Percentiles rank a stretch among this genome's conserved stretches.
These are phyloP conservation scores for Raffaelea albimanens DNA, from an alignment of 2,329 filamentous ascomycete species.

Conservation along the genomic window DNA sequence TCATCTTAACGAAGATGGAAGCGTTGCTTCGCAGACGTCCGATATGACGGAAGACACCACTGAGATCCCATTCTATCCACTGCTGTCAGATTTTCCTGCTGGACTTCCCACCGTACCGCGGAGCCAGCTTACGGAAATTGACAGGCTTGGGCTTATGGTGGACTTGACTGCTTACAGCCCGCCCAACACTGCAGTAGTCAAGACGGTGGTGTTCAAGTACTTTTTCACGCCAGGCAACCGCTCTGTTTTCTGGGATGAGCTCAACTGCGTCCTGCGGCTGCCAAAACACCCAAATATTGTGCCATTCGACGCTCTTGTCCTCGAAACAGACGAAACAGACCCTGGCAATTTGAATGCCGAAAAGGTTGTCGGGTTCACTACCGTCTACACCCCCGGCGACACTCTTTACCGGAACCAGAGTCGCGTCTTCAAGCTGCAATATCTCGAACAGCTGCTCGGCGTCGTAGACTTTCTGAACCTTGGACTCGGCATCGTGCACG, in stretches of 20 bases:
- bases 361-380: conserved; percentile 15
- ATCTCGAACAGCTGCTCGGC: conserved; percentile 24
- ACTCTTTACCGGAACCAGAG: conserved; percentile 19
- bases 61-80: neutral
- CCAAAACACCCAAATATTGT: conserved; percentile 1
- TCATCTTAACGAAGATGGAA: neutral
- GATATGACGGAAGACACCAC: neutral
- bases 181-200: neutral
- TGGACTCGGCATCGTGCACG: conserved; percentile 25
- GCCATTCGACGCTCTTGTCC: conserved; percentile 11
- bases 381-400: conserved; percentile 22
- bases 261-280: neutral
- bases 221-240: neutral
- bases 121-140: neutral
- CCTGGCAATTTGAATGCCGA: neutral
- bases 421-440: conserved; percentile 24
- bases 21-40: neutral
- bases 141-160: neutral
- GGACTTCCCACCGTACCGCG: neutral
- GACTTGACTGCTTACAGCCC: neutral
- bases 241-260: neutral
- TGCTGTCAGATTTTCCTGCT: neutral
- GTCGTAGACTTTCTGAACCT: conserved; percentile 29
- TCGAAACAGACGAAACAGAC: neutral
- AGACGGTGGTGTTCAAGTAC: conserved; percentile 2